A percentile compares a stretch with the other conserved stretches of the same genome.
These are phyloP conservation scores for Chaetomiaceae sp. DNA, from an alignment of 2,329 filamentous ascomycete species.

Conservation along the genomic window DNA sequence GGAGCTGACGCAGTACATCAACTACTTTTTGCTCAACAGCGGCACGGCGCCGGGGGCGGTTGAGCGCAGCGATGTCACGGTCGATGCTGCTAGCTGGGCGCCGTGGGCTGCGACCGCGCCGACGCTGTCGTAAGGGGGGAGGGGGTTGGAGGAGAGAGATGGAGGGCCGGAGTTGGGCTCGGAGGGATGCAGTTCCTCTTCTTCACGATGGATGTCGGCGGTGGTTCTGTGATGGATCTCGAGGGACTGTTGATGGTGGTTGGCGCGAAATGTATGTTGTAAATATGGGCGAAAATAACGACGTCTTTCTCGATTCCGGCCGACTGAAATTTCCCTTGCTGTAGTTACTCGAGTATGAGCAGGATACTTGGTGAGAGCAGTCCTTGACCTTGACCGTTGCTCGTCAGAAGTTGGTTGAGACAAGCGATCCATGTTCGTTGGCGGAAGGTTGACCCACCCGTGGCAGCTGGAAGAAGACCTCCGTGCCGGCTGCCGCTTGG, in stretches of 20 bases:
- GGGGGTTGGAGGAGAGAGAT: background rate
- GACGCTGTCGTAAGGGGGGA: conserved; percentile 29
- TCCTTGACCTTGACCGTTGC: no score
- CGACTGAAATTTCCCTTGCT: background rate
- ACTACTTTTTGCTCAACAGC: conserved; percentile 47
- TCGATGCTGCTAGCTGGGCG: conserved; percentile 38
- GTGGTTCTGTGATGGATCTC: background rate
- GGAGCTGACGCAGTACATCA: conserved; percentile 51
- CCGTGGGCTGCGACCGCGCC: conserved; percentile 37
- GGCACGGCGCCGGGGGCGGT: conserved; percentile 32
- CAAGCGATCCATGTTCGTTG: no score
- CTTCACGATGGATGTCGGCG: background rate
- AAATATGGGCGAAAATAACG: background rate
- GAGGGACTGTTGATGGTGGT: background rate
- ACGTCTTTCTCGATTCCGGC: background rate
- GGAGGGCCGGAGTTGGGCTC: background rate
- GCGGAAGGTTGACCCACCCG: no score
- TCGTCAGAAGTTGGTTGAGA: no score
- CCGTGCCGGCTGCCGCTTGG: no score
- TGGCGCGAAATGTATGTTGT: background rate
- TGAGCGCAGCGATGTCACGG: conserved; percentile 37
- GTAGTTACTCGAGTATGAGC: background rate
- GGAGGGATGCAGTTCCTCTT: background rate
- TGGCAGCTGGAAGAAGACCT: no score
- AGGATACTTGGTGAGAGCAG: no score